A percentile compares a stretch with the other conserved stretches of the same genome.
These are phyloP conservation scores for Aspergillus sp. DNA, from an alignment of 2,329 filamentous ascomycete genomes.

Conservation along the genomic window DNA sequence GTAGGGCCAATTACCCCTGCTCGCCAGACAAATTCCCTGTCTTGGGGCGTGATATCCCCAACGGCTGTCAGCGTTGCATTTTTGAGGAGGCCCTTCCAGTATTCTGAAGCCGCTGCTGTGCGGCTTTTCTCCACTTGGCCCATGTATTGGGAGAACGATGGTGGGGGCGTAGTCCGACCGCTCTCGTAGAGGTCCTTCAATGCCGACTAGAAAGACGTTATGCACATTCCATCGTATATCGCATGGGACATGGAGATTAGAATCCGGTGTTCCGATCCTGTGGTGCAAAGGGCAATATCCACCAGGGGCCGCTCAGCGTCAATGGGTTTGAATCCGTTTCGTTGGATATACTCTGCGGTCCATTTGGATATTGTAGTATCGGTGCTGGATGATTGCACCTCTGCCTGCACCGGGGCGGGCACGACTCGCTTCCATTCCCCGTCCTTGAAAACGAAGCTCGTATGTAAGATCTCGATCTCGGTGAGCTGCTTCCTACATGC, in stretches of 20 bases:
- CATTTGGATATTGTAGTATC: background rate
- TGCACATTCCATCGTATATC: background rate
- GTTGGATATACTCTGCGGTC: background rate
- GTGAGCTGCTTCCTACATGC: background rate
- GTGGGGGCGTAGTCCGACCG: background rate
- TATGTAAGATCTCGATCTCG: background rate
- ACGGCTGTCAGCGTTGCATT: background rate
- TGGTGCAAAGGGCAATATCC: background rate
- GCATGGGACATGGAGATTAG: background rate
- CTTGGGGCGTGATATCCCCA: conserved; percentile 4
- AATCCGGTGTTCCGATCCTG: background rate
- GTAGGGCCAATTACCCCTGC: background rate
- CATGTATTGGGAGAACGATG: background rate
- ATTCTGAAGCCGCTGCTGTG: background rate
- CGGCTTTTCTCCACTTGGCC: background rate
- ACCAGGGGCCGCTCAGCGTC: background rate
- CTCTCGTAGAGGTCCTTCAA: background rate
- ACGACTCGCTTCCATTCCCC: background rate
- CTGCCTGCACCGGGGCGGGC: background rate
- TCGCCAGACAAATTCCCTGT: background rate
- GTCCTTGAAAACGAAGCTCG: background rate
- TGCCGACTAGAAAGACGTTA: background rate
- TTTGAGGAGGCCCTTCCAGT: background rate
- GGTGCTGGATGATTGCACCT: background rate
- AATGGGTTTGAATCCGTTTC: background rate